Base-by-base conservation (phyloP, 2,329 filamentous ascomycete genomes). In the Fusarium sp. region DNA sequence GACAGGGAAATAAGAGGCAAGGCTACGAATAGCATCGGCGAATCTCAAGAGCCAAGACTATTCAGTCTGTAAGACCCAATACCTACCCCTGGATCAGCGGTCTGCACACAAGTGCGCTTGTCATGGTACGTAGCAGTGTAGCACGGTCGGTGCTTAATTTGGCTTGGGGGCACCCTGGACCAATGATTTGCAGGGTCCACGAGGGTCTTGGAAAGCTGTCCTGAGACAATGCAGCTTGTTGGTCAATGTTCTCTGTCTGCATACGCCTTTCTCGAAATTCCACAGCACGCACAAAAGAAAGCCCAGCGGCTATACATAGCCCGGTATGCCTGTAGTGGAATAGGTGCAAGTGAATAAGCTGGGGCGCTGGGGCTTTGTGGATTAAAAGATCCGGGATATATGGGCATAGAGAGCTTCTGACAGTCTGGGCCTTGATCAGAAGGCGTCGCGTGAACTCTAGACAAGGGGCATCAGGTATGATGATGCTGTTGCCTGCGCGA, bases 361-460 rank as follows among this genome's bases (percentile, higher is more conserved):
- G 51, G 54, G 66, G 48, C 56, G 53, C 59, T 57, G 65, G 68
- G 52, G 51, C 59, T 52, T 59, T 59, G 67, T 69, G 62, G 70
- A 58, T 71, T 58, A 65, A 66, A 53, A 46, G 64, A 63, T 70
- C 57, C 56, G 30, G 62, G 69, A 56, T 68, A 59, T 24, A 41
- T 55, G 45, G 18, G 34, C 30, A n/a, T 57, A 54, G 56, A 67
- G 65, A 66, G 52, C 57, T 64, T 65, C 41, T 69, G 67, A 60
- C 67, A 70, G 61, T 72, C 71, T 74, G 59, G 70, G 54, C 68
- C 61, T 59, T 57, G 53, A 45, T 49, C 41, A 56, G 49, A 48
- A 42, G 64, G 59, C 65, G 73, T 73, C 73, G 73, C 72, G 73
- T 75, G 73, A 65, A 71, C 73, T 69, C 49, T 57, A 29, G 51